Evolutionary conservation across 192 early-diverging fungal genomes (phyloP).

Genomic region (Glomus cerebriforme): DNA sequence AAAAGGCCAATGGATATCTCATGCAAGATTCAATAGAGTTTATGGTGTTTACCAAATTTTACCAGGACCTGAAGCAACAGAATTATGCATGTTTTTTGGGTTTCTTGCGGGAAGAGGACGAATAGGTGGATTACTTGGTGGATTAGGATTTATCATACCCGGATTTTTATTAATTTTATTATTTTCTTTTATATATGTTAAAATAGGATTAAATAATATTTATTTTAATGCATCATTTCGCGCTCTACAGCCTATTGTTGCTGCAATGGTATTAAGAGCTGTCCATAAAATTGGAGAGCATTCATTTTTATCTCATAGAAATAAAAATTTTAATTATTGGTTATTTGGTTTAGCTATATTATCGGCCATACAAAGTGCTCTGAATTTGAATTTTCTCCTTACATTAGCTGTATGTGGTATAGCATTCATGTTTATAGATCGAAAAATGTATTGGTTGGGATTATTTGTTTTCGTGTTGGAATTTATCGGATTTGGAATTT

Average conservation of each 20-base stretch:
- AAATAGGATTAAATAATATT: slow-evolving; percentile 45
- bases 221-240: slow-evolving; percentile 58
- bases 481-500: slow-evolving; percentile 41
- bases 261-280: slow-evolving; percentile 54
- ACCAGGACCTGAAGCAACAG: slow-evolving; percentile 60
- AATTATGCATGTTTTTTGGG: slow-evolving; percentile 58
- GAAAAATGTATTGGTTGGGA: slow-evolving; percentile 32
- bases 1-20: slow-evolving; percentile 52
- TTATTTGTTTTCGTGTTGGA: slow-evolving; percentile 34
- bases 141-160: slow-evolving; percentile 53
- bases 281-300: slow-evolving; percentile 51
- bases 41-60: slow-evolving; percentile 61
- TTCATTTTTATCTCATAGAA: slow-evolving; percentile 46
- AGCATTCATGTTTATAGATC: slow-evolving; percentile 35
- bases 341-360: slow-evolving; percentile 31
- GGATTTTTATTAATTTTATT: slow-evolving; percentile 53
- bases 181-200: slow-evolving; percentile 44
- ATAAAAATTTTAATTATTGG: slow-evolving; percentile 44
- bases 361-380: slow-evolving; percentile 46
- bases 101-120: slow-evolving; percentile 45
- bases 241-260: slow-evolving; percentile 56
- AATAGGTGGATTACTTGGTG: slow-evolving; percentile 49
- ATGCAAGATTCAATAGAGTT: slow-evolving; percentile 49
- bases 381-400: slow-evolving; percentile 53
- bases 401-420: slow-evolving; percentile 54